Base-by-base conservation (phyloP, 2,329 filamentous ascomycete species). In the Aspergillaceae sp. region DNA sequence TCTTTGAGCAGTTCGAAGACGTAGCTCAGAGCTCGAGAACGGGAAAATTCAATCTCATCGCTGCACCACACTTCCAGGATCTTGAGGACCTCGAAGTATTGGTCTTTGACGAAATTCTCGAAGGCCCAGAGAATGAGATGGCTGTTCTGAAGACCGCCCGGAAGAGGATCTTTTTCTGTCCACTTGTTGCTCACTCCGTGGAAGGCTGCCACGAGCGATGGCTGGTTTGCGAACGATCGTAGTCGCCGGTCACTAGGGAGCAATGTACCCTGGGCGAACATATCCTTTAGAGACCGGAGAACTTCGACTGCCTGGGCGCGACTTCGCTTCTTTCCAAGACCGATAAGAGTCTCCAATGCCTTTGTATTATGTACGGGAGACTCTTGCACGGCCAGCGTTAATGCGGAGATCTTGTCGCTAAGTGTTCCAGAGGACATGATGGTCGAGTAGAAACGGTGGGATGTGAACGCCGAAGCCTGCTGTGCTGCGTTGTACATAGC, bases 341-440 rank as follows among this genome's bases (percentile, higher is more conserved):
- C 78, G 54, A 97, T 74, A 41, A 98, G 73, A 51, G 81, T 87
- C 57, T 97, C 91, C 51, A 97, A 82, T 0, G 90, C 86, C 61
- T 92, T 91, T 52, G 82, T 83, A 51, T 90, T 97, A 67, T 98
- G 92, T 43, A 97, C 72, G 11, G 92, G 92, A 6, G 94, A 97
- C 67, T 98, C 92, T 71, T 98, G 94, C 8, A 96, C 83, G 46
- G 92, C 86, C 56, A 98, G 75, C 4, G 92, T 98, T 60, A 98
- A 74, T 3, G 92, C 94, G 2, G 92, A 98, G 38, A 97, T 85
- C 66, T 96, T 97, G 66, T 98, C 92, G 46, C 89, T 94, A 56
- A 97, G 79, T 7, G 94, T 98, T 74, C 92, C 92, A 1, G 90
- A 94, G 7, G 88, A 75, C 87, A 97, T 96, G 64, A 98, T 96